Conservation (phyloP, 148 eudicot species). For the Rhododendron mucronatum region DNA sequence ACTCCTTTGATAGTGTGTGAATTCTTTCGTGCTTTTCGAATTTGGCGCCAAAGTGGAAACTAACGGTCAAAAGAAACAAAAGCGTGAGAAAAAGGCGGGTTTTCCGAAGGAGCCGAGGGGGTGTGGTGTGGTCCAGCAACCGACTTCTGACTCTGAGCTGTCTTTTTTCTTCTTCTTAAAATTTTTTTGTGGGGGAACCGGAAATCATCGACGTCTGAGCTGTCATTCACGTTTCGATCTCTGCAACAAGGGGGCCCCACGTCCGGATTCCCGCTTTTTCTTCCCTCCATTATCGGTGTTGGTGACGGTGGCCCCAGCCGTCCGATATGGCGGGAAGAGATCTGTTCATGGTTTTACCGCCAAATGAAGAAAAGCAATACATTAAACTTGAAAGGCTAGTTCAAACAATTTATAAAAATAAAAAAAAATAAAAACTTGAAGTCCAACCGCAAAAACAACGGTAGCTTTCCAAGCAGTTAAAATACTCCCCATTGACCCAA, state of each 20-base stretch:
- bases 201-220: background rate
- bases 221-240: conserved; percentile 7
- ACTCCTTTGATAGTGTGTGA: background rate
- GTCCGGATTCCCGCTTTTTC: background rate
- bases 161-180: background rate
- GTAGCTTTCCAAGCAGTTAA: background rate
- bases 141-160: conserved; percentile 1
- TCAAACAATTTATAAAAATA: too few relatives aligned
- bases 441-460: background rate
- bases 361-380: background rate
- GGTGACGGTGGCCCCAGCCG: background rate
- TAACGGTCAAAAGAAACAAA: conserved; percentile 13
- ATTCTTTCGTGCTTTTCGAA: background rate
- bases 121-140: background rate
- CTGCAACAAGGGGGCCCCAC: background rate
- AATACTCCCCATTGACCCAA: too few relatives aligned
- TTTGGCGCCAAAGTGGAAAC: background rate
- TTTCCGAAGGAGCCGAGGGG: background rate
- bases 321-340: conserved; percentile 8
- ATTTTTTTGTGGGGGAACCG: too few relatives aligned
- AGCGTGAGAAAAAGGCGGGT: conserved; percentile 8
- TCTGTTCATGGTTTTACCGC: background rate
- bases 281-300: background rate
- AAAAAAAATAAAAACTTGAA: too few relatives aligned
- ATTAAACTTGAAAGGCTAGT: too few relatives aligned